Base-by-base conservation (phyloP, 2,329 filamentous ascomycete species). In the Neonectria hederae region DNA sequence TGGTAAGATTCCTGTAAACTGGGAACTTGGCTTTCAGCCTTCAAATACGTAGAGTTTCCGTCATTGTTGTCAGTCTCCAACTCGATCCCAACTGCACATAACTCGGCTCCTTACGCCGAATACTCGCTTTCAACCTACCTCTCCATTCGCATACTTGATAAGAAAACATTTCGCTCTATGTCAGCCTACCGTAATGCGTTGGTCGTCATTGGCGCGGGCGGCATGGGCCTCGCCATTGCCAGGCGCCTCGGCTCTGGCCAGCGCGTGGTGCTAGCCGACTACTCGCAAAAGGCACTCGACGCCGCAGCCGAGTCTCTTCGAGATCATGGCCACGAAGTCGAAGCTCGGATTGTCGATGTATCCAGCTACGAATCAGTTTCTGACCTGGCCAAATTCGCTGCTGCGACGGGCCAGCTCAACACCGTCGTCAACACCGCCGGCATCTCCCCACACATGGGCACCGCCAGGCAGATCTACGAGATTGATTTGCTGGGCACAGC, bases 221-320 rank as follows among this genome's bases (percentile, higher is more conserved):
- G 53, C 13, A 45, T 55, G 24, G 53, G 53, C n/a, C 53, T 55
- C 35, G 53, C 32, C 24, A 55, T 55, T 21, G 38, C 53, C 5
- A 40, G 24, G 24, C 38, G 53, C 17, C 38, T 55, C 8, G 53
- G 53, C 38, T 19, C 17, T 5, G 53, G 53, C 9, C 53, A 40
- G n/a, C 38, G 53, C 4, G 32, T 55, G 21, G 24, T 45, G 7
- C 11, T 55, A 21, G 53, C 38, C 22, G 53, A 55, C 53, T 35
- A 43, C 42, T 55, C 53, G n/a, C 38, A 55, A 45, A 30, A 28
- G 24, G 22, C 38, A 21, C 53, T 55, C 19, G 53, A 28, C 17
- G 4, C 30, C 22, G 24, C 53, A 9, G 38, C 38, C 9, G 38
- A 17, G 38, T 28, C 53, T 17, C 38, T 55, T 2, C 21, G 24